Conservation (phyloP, 1,284 basidiomycete species). For the Trichosporon coremiiforme region DNA sequence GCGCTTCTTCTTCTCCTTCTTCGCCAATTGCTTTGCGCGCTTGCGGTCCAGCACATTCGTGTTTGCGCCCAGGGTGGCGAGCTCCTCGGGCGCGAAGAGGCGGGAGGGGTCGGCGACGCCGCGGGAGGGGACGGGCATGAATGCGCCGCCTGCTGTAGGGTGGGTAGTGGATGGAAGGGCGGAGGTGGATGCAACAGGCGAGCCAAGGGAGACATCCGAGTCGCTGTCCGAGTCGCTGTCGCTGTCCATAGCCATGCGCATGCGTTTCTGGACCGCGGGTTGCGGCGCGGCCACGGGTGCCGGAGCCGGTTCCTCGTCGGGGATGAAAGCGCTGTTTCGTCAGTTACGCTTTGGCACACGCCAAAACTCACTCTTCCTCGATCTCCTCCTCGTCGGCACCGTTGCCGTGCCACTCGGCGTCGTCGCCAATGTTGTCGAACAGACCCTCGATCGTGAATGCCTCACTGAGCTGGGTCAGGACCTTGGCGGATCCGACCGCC, state of each 20-base stretch:
- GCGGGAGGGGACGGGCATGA: conserved; percentile 20
- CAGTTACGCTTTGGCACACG: background rate
- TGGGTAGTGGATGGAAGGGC: background rate
- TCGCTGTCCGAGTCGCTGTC: background rate
- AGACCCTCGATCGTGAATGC: conserved; percentile 56
- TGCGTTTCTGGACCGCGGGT: background rate
- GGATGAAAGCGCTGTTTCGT: conserved; percentile 6
- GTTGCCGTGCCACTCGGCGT: conserved; percentile 51
- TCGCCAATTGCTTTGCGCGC: conserved; percentile 47
- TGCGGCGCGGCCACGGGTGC: conserved; percentile 11
- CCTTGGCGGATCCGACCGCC: conserved; percentile 51
- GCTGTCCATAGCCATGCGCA: conserved; percentile 16
- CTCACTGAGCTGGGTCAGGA: conserved; percentile 50
- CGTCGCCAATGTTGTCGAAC: conserved; percentile 49
- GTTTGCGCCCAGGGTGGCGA: conserved; percentile 42
- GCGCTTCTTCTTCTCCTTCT: conserved; percentile 53
- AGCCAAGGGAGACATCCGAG: conserved; percentile 23
- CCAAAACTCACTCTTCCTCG: conserved; percentile 25
- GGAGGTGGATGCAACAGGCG: conserved; percentile 19
- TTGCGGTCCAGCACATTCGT: conserved; percentile 43
- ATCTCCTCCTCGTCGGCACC: conserved; percentile 34
- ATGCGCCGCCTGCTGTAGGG: conserved; percentile 6
- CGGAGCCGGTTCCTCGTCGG: conserved; percentile 9
- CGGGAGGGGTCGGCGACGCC: conserved; percentile 24
- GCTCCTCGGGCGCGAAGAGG: conserved; percentile 54